Evolutionary conservation across 2,329 filamentous ascomycete species (phyloP).

Genomic region (Leptodontidium sp.): DNA sequence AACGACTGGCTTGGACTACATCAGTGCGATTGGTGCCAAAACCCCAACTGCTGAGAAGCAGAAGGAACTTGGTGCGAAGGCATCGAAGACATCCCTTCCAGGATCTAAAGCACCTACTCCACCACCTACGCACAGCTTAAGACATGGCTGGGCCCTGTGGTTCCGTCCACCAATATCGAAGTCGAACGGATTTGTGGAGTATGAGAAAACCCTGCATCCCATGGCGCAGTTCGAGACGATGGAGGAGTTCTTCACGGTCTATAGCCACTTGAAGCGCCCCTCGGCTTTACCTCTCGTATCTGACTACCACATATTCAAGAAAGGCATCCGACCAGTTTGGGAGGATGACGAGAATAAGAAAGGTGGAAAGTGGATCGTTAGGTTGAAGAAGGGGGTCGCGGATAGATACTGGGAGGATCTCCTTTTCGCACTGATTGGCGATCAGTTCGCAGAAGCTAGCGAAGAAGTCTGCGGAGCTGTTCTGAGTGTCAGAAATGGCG

Average conservation of each 20-base stretch:
- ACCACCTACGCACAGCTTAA: constrained; percentile 67
- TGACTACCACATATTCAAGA: constrained; percentile 98
- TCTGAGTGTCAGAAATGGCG: constrained; percentile 90
- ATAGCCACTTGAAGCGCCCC: constrained; percentile 87
- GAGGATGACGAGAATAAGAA: constrained; percentile 97
- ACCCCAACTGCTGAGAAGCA: constrained; percentile 70
- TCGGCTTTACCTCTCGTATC: constrained; percentile 89
- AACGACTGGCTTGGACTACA: constrained; percentile 81
- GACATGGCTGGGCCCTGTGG: constrained; percentile 95
- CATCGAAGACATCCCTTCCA: constrained; percentile 50
- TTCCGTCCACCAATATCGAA: constrained; percentile 96
- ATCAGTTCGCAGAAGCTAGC: constrained; percentile 90
- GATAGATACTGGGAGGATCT: constrained; percentile 98
- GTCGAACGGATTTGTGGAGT: constrained; percentile 85
- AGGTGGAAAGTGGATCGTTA: constrained; percentile 96
- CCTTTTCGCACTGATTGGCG: constrained; percentile 87
- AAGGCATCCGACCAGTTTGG: constrained; percentile 96
- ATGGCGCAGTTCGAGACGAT: constrained; percentile 83
- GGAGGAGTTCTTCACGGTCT: constrained; percentile 92
- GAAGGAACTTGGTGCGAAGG: constrained; percentile 53
- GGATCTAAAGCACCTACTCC: constrained; percentile 55
- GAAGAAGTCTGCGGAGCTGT: constrained; percentile 97
- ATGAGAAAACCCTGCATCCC: constrained; percentile 93
- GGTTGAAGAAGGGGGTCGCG: constrained; percentile 95
- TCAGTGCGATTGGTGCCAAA: constrained; percentile 62